Evolutionary conservation across 768 basidiomycete genomes (phyloP), one percentile per base, ranked within the genome.

Genomic region (Russula foetens): DNA sequence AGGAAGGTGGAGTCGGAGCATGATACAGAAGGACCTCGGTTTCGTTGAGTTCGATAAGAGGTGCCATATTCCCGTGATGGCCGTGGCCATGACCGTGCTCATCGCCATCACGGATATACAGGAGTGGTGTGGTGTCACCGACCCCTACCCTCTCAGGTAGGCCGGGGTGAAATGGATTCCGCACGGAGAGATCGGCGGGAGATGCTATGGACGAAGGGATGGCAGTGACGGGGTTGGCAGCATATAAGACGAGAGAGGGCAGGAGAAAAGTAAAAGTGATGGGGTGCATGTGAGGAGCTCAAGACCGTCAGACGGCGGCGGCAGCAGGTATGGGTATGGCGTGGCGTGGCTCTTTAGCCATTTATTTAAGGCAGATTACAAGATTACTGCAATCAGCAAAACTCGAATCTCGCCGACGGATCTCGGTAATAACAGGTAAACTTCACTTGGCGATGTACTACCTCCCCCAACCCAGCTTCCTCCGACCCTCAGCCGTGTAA

Each of bases 1-100:
- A 96, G 2, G 91, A 92, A 0, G 85, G 83, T 0, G 89, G 89
- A 0, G 86, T 88, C 0, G 85, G 84, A 0, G 75, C 70, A 70
- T 94, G 91, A 57, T 75, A 73, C 64, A 81, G 69, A 33, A 82
- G 75, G 50, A 93, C 74, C 56, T 87, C 83, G 0, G 88, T 87
- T 69, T 94, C 93, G 71, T 95, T 90, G 57, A 95, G 75, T 60
- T 80, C 75, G n/a, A 77, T 64, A 26, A 83, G 64, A 15, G 86
- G 85, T 4, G 76, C 77, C 1, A 68, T 78, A 58, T 79, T 23
- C 12, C 75, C 73, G 68, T 82, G 75, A 62, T 80, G 81, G 58
- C 70, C 76, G 60, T 81, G 78, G 39, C 74, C 76, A 45, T 52
- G 78, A 43, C 74, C 75, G 28, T 43, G 28, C 17, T 64, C 24